Base-by-base conservation (phyloP, 202 grass and related monocot genomes). In the Panicum virgatum region DNA sequence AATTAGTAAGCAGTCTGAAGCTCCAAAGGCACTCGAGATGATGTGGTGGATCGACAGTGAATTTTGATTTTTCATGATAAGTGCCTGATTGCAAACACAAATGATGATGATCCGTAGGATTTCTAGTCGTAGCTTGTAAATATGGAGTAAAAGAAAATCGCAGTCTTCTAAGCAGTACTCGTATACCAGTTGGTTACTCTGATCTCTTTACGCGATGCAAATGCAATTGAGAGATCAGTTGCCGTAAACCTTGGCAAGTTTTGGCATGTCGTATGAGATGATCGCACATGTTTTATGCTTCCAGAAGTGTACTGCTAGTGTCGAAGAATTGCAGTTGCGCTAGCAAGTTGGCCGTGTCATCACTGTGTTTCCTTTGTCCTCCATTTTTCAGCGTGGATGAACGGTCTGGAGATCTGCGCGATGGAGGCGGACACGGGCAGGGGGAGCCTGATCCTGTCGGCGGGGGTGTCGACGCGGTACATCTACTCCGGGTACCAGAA, bases 401-500 rank as follows among this genome's bases (percentile, higher is more conserved):
- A 92, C 71, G 96, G 96, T 7, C 45, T 96, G 53, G 96, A 99
- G 89, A 87, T 99, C 7, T 84, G 84, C 40, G 79, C 93, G 2
- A 34, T 94, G 62, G 96, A 99, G 86, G 83, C 63, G 47, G 96
- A 99, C 90, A 87, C 81, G 0, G 63, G 77, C 16, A 76, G 82
- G 26, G 96, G 56, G 54, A 91, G 70, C 88, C 78, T 99, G 44
- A 79, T 96, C 73, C 53, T 96, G 38, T 92, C 93, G 10, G 93
- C 90, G 16, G 93, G 96, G 7, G 89, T 94, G 19, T 92, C 90
- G n/a, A 94, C 82, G 9, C 88, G 91, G 86, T 99, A 99, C 69
- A 44, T 92, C 63, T 99, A 99, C n/a, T 86, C 96, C 48, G 87
- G 91, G 14, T 99, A 99, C 82, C 40, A 93, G 79, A 96, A 96